Conservation (phyloP, 2,329 filamentous ascomycete genomes). For the Aureobasidium sp. region DNA sequence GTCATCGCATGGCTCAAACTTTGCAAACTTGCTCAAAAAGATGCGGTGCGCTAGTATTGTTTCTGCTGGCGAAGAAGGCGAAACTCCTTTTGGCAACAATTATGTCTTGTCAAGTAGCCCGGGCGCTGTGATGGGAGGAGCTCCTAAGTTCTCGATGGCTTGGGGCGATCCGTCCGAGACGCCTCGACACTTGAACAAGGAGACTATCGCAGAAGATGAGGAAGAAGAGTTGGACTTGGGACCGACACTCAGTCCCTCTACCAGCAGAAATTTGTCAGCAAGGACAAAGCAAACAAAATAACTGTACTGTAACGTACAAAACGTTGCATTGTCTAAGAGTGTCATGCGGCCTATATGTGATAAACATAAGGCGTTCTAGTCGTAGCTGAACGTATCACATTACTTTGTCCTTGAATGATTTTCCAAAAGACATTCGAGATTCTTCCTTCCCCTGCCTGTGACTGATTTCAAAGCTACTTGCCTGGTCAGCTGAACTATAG, state of each 20-base stretch:
- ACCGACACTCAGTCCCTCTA: background rate
- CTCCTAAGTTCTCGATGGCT: background rate
- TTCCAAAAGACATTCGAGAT: too few species aligned
- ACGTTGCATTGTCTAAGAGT: too few species aligned
- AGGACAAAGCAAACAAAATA: too few species aligned
- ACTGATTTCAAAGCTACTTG: too few species aligned
- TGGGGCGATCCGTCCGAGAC: background rate
- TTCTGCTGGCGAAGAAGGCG: background rate
- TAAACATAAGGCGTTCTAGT: too few species aligned
- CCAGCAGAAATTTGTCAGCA: background rate
- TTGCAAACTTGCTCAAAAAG: slow-evolving; percentile 8
- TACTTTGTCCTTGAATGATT: too few species aligned
- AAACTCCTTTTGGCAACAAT: background rate
- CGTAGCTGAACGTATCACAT: too few species aligned
- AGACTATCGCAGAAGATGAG: background rate
- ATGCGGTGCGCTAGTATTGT: background rate
- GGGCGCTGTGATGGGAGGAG: background rate
- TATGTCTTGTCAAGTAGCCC: background rate
- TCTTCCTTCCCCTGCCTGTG: too few species aligned
- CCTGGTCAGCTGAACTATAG: too few species aligned
- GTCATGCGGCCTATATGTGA: too few species aligned
- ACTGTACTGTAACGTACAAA: too few species aligned
- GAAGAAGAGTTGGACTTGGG: background rate
- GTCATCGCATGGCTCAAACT: background rate
- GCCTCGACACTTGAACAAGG: background rate